Evolutionary conservation across 345 rosid genomes (phyloP), one percentile per base, ranked within the genome.

Genomic region (Moricandia arvensis): DNA sequence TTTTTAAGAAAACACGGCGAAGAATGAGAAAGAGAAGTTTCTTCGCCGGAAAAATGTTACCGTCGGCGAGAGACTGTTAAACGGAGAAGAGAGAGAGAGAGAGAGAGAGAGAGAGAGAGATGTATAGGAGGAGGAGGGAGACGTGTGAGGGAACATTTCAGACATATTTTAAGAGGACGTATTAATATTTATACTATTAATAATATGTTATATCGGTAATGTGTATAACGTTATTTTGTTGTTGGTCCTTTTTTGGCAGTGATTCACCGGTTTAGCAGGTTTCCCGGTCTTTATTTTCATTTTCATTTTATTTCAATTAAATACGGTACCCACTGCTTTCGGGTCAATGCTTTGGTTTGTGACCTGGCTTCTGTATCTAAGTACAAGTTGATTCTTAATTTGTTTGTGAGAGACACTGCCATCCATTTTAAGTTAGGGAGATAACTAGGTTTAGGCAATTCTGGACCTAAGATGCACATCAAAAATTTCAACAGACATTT

Each of bases 61-160:
- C 81, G 80, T 34, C 78, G 83, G 68, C 43, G 33, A 66, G 59
- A 35, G 59, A 74, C 67, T 61, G 81, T 41, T 16, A 26, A 53
- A 61, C n/a, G 64, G 80, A 77, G 72, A 72, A 49, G 68, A 37
- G 5, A 5, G 53, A 47, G n/a, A n/a, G n/a, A n/a, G n/a, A n/a
- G n/a, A n/a, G n/a, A n/a, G n/a, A n/a, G n/a, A n/a, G n/a, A n/a
- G n/a, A n/a, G n/a, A n/a, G n/a, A n/a, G n/a, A n/a, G n/a, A n/a
- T n/a, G n/a, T n/a, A n/a, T n/a, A n/a, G 24, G 21, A 41, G 3
- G 41, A 41, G 72, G 59, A 24, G 33, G 74, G 83, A 85, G 81
- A 82, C 84, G 79, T 79, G 69, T 81, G 86, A 81, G 70, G 75
- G 83, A 81, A 76, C 85, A 76, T 67, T 73, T 74, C 76, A 77